phyloP scores from a whole-genome alignment of 1,284 basidiomycete genomes.

The Melampsora larici-populina region DNA sequence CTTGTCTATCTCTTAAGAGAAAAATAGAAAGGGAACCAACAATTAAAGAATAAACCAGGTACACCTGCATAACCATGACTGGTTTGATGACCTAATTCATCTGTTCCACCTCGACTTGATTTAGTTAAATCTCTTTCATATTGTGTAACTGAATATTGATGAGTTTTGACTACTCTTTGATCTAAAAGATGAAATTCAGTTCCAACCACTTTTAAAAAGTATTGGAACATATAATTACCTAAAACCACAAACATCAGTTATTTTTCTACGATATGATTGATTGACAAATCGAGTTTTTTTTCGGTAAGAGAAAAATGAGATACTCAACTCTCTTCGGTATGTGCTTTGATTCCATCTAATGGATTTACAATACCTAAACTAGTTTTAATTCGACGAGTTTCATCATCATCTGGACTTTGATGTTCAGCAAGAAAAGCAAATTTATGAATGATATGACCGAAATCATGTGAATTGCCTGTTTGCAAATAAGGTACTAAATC shows the following conservation, averaged over 20 bases:
- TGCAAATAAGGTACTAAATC: constrained; percentile 93
- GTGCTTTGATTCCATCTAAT: constrained; percentile 67
- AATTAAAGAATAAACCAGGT: constrained; percentile 51
- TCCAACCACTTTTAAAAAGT: constrained; percentile 62
- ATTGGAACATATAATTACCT: constrained; percentile 52
- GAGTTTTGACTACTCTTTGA: constrained; percentile 65
- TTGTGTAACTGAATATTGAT: constrained; percentile 90
- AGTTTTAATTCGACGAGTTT: constrained; percentile 65
- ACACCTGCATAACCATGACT: constrained; percentile 73
- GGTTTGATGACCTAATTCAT: constrained; percentile 57
- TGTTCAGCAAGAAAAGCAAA: constrained; percentile 80
- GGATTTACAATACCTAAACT: constrained; percentile 78
- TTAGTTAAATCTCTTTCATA: constrained; percentile 80
- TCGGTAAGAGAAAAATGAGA: constrained; percentile 1
- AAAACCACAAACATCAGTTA: background rate
- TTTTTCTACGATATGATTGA: constrained; percentile 49
- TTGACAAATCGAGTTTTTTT: too few relatives aligned
- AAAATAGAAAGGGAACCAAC: constrained; percentile 10
- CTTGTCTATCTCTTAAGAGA: background rate
- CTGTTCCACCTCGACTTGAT: constrained; percentile 46
- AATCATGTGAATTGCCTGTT: constrained; percentile 83
- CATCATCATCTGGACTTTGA: constrained; percentile 56
- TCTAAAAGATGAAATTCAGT: constrained; percentile 73
- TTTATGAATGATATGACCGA: constrained; percentile 81
- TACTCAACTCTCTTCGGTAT: constrained; percentile 59